phyloP scores from a whole-genome alignment of 768 basidiomycete species.

The Mycena rosella region DNA sequence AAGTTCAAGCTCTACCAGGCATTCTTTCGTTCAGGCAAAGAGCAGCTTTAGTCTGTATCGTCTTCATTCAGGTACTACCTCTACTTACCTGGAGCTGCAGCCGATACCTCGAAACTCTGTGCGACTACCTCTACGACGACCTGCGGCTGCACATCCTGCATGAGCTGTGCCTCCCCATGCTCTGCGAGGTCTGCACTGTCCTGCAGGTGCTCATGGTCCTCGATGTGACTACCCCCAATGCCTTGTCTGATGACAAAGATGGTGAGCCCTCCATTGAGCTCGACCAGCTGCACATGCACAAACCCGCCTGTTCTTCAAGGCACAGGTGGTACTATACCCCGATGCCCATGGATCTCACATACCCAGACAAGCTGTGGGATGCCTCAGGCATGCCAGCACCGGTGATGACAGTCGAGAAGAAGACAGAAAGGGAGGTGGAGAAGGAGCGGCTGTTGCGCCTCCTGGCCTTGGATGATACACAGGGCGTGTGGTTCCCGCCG shows the following conservation, averaged over 20 bases:
- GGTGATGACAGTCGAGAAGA: background rate
- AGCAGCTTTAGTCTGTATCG: constrained; percentile 60
- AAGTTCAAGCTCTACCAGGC: constrained; percentile 89
- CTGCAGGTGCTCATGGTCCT: constrained; percentile 96
- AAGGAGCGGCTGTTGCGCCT: constrained; percentile 71
- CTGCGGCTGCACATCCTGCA: constrained; percentile 96
- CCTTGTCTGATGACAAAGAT: constrained; percentile 45
- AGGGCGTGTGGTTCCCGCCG: constrained; percentile 94
- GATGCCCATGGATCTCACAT: constrained; percentile 83
- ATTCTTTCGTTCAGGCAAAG: constrained; percentile 91
- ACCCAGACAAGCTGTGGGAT: constrained; percentile 87
- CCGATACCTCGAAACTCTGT: constrained; percentile 89
- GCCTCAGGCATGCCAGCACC: constrained; percentile 39
- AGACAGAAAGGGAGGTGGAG: background rate
- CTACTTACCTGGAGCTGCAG: constrained; percentile 54
- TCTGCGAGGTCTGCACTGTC: constrained; percentile 97
- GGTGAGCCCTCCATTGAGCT: constrained; percentile 32
- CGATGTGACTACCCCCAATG: constrained; percentile 67
- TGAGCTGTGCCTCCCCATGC: constrained; percentile 85
- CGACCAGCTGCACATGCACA: constrained; percentile 65
- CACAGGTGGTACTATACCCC: constrained; percentile 91
- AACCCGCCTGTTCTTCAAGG: constrained; percentile 95
- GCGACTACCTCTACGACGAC: constrained; percentile 95
- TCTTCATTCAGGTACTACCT: background rate
- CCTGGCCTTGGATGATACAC: constrained; percentile 77